Evolutionary conservation across 2,329 filamentous ascomycete genomes (phyloP), one percentile per base, ranked within the genome.

Genomic region (Nothophaeocryptopus gaeumannii): DNA sequence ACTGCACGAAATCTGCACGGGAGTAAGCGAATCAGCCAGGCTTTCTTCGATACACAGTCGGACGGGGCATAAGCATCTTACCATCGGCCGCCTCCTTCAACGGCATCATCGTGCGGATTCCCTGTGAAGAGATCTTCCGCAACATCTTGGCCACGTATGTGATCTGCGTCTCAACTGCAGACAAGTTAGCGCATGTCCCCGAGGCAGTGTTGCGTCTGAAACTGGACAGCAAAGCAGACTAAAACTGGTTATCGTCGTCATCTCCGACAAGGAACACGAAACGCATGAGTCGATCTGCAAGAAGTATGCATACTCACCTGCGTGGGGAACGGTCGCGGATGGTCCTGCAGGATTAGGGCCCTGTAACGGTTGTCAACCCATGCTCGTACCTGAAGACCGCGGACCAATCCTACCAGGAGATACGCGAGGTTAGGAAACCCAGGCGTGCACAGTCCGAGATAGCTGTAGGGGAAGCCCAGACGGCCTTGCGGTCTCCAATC

Each of bases 91-190:
- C 85, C 29, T 72, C 70, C 39, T 75, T 74, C 0, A 75, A 78
- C 0, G 85, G 83, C 1, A 67, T 65, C 5, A 88, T 77, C 0
- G 80, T 75, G 59, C 77, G 79, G 68, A 89, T 85, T 2, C 83
- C 83, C 64, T 89, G 83, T 3, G 77, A 74, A 0, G 77, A 77
- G 0, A 82, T 74, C 60, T 89, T 89, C 39, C 85, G 81, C 0
- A 89, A 71, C 1, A 88, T 70, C 58, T 84, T 84, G 12, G 84
- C 82, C 48, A 81, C 78, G 64, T 85, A 86, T 0, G 81, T 78
- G 1, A 86, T 66, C 55, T 86, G 81, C 5, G 78, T 83, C 65
- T 89, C 86, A 16, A 85, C 75, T 51, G 50, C 35, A 20, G 13
- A 39, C 26, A 39, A 26, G 34, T 51, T 39, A 51, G 49, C 14